Evolutionary conservation across 495 filamentous ascomycete species (phyloP), one percentile per base, ranked within the genome.

Genomic region (Tuber microsphaerosporum): DNA sequence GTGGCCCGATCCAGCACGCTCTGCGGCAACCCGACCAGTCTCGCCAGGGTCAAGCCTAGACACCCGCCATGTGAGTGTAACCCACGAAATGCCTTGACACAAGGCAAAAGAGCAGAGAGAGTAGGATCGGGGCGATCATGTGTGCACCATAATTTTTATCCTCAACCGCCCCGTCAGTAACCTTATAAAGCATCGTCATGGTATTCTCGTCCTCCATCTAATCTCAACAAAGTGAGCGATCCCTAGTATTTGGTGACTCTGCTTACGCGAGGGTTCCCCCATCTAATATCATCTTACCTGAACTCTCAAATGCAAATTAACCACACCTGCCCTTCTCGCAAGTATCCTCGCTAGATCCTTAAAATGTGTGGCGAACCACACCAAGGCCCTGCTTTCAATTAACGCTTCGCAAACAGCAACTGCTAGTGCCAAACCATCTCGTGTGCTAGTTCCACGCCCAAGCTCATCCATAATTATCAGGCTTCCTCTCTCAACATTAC

Each of bases 291-390:
- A 73, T 26, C 69, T 84, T 65, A 90, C 88, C 70, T 97, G 88
- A 22, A 93, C 92, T 1, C 88, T 88, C 5, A 98, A 88, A 80
- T 97, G 93, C 26, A 95, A 84, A 80, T 91, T 94, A 69, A 94
- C 85, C 2, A 97, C 93, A 12, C 92, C 93, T 51, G 84, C 87
- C 46, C 90, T 88, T 76, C 92, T 90, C 3, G 88, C 88, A 77
- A 97, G 84, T 56, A 97, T 91, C 41, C 87, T 87, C 0, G 93
- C 91, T 8, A 99, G 86, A 79, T 97, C 92, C 51, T 88, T 87
- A 80, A 97, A 98, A 82, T 99, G 95, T 0, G 95, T 97, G 34
- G 90, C 93, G 82, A 98, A 99, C 90, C 93, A 97, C 9, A 97
- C 89, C 3, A 93, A 84, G 0, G 93, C 88, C 72, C 88, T 86